These are phyloP conservation scores for Solanum lycopersicoides DNA, from an alignment of 257 asterid genomes.

Conservation along the genomic window DNA sequence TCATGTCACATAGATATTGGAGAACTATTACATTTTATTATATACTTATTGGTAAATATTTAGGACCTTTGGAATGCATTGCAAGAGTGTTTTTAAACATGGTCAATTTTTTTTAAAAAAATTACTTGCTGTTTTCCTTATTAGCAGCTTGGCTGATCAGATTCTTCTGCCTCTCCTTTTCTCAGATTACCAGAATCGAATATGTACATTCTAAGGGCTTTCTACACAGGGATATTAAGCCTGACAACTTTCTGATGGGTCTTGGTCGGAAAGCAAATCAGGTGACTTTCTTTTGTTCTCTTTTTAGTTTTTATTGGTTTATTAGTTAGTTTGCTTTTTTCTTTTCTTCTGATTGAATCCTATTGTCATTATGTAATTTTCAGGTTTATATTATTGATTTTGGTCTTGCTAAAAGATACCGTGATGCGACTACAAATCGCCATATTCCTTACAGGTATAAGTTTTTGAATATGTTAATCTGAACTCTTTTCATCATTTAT, in stretches of 20 bases:
- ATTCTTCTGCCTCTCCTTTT: neutral
- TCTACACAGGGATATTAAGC: conserved; percentile 89
- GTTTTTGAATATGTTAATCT: neutral
- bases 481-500: neutral
- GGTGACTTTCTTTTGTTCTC: conserved; percentile 21
- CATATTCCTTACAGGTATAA: conserved; percentile 89
- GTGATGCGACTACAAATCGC: conserved; percentile 70
- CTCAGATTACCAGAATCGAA: conserved; percentile 74
- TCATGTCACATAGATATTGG: neutral
- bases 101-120: neutral
- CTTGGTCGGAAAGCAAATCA: conserved; percentile 98
- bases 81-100: neutral
- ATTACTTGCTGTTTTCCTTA: neutral
- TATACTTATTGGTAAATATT: neutral
- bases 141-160: neutral
- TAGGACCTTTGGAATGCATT: neutral
- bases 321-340: neutral
- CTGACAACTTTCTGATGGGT: conserved; percentile 97
- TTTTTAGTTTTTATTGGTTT: neutral
- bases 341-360: conserved; percentile 1
- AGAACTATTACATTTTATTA: neutral
- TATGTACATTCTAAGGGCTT: conserved; percentile 92
- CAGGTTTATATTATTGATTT: conserved; percentile 92
- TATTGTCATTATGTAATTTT: neutral
- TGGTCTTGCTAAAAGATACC: conserved; percentile 91